phyloP scores from a whole-genome alignment of 2,329 filamentous ascomycete genomes.

The Cytospora piceicola region DNA sequence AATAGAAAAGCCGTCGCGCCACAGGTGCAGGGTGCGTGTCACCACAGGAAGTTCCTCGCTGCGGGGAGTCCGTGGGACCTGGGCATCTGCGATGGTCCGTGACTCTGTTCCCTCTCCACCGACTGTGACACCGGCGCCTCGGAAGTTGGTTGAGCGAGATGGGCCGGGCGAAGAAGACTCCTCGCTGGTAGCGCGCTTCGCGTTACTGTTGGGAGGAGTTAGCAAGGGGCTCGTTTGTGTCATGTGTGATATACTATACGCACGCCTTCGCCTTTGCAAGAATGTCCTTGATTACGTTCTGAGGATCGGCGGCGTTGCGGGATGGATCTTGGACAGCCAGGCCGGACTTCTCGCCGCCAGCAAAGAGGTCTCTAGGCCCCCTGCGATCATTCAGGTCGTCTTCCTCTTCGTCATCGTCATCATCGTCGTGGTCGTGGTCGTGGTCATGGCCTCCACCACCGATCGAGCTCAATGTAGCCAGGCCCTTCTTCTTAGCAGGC shows the following conservation, averaged over 20 bases:
- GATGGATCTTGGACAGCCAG: slow-evolving; percentile 68
- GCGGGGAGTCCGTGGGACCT: slow-evolving; percentile 34
- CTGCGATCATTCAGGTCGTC: slow-evolving; percentile 61
- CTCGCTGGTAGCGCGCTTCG: slow-evolving; percentile 46
- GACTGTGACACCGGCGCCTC: slow-evolving; percentile 73
- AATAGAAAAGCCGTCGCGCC: slow-evolving; percentile 84
- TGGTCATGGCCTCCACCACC: slow-evolving; percentile 55
- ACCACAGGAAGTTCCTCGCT: slow-evolving; percentile 34
- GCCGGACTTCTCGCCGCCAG: slow-evolving; percentile 83
- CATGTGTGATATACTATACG: slow-evolving; percentile 34
- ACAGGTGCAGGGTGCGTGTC: slow-evolving; percentile 72
- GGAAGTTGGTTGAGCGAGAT: slow-evolving; percentile 58
- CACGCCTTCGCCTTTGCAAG: slow-evolving; percentile 67
- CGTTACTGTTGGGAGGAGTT: slow-evolving; percentile 53
- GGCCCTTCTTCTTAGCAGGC: slow-evolving; percentile 59
- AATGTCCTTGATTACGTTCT: slow-evolving; percentile 65
- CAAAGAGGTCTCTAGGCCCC: slow-evolving; percentile 71
- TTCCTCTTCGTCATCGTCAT: slow-evolving; percentile 63
- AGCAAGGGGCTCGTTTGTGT: neutral
- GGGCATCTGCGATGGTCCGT: slow-evolving; percentile 65
- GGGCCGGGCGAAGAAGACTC: slow-evolving; percentile 51
- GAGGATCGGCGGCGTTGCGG: slow-evolving; percentile 51
- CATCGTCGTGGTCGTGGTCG: slow-evolving; percentile 60
- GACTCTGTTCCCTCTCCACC: slow-evolving; percentile 78
- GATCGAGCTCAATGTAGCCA: slow-evolving; percentile 63